Evolutionary conservation across 176 grass and related monocot genomes (phyloP), one percentile per base, ranked within the genome.

Genomic region (Echinochloa phyllopogon): DNA sequence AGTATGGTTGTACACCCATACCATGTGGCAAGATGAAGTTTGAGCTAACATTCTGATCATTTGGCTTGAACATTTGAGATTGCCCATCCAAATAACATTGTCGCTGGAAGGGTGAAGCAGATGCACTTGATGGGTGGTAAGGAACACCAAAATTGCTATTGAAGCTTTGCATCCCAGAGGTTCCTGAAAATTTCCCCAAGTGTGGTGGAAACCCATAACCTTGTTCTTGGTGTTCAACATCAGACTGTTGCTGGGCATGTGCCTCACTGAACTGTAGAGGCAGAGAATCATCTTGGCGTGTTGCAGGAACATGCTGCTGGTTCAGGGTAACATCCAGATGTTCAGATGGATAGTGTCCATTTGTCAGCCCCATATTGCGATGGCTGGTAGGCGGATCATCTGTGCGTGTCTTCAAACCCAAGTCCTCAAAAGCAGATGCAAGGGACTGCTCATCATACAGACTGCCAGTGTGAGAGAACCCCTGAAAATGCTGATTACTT

Each of bases 401-500:
- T 33, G 70, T 58, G 6, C 21, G 7, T 36, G 91, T 82, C 48
- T 61, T 84, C 3, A 94, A 86, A 45, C 29, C 78, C 69, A 94
- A 55, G 66, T 81, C 86, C 37, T 75, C 61, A 75, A 95, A 83
- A 73, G 89, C 89, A 52, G 63, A 85, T 75, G 78, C 21, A 33
- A 98, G 40, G 0, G 81, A 70, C 55, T 91, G 84, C 9, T 95
- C 87, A 6, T 95, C 85, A 8, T 82, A 81, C 56, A 94, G 57
- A 65, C 29, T 43, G 13, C 62, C 24, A 50, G 10, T 56, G 16
- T 39, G 71, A 82, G 20, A 79, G 9, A 74, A 74, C 4, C 75
- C 74, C 17, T 33, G 51, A 74, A 27, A 77, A 80, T 56, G 24
- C 4, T 72, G 78, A 52, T 86, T 61, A 41, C 59, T 67, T 76